Evolutionary conservation across 306 rosid species (phyloP), one percentile per base, ranked within the genome.

Genomic region (Prunus salicina): DNA sequence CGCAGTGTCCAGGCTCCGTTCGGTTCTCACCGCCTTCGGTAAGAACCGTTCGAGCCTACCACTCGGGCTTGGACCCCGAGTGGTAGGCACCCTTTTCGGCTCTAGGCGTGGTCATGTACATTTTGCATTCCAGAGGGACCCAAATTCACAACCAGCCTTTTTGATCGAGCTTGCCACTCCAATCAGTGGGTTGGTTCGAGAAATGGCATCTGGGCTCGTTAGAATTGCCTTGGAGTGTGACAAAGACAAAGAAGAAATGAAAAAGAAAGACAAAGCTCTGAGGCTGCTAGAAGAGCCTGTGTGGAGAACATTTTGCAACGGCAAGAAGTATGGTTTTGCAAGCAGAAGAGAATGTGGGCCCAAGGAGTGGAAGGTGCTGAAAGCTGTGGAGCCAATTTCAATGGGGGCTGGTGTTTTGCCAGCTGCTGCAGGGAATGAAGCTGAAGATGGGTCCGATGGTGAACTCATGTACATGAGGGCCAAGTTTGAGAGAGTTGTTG

Each of bases 361-460:
- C 3, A 91, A 90, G 50, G 98, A 92, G 58, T 92, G 92, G 96
- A 92, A 93, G 53, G 86, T 96, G 16, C 81, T 96, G 78, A 92
- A 91, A 72, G 93, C 96, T 0, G 91, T 96, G 57, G 98, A 96
- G 67, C 97, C 97, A 13, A 93, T 96, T 77, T 92, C 99, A 64
- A 96, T 88, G 93, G 99, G 99, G 1, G 99, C 98, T 11, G 99
- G 99, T 22, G 99, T 93, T 69, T 82, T 96, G 78, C 99, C 99
- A 0, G 45, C 67, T 15, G 38, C 67, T 30, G 67, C 99, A 0
- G 86, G 75, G 60, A 56, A 27, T 65, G 76, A 73, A 53, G 82
- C 28, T 45, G 88, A 85, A 76, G 86, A 76, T 24, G 84, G 86
- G 64, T 81, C 88, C 72, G 92, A 75, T 51, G 71, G 50, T 25